Evolutionary conservation across 306 rosid genomes (phyloP), one percentile per base, ranked within the genome.

Genomic region (Gillenia trifoliata): DNA sequence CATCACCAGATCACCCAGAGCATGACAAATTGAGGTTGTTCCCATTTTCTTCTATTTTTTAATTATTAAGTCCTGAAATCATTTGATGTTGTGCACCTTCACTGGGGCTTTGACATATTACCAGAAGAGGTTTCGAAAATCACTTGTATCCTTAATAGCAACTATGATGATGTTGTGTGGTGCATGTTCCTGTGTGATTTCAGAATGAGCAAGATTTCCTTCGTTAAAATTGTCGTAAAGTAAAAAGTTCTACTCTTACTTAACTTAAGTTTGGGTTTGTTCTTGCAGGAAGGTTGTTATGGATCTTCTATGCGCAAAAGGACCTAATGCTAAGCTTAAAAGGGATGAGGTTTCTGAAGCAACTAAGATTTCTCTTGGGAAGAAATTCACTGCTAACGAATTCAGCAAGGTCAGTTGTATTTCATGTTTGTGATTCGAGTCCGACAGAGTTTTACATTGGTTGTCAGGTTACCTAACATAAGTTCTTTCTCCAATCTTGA

Each of bases 241-340:
- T 28, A 38, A 52, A 16, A 6, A 55, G 57, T 68, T 36, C 25
- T 76, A 10, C 9, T 19, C 34, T 36, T 74, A 25, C 41, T 23
- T 64, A 30, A 57, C 57, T 70, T 12, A 68, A 47, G 75, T 59
- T 15, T 75, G 55, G 66, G 28, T 62, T 83, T 80, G 68, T 66
- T 47, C 71, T 60, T 86, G 85, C 88, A 90, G 99, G 85, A 88
- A 86, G 76, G 89, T 94, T 61, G 96, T 94, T 16, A 87, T 94
- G 60, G 85, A 86, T 61, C 84, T 92, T 86, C 87, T 92, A 72
- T 83, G 86, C 43, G 88, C 86, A 75, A 82, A 78, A 47, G 91
- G 87, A 82, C 86, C 87, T 40, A 47, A 75, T 79, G 90, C 82
- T 61, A 86, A 82, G 82, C 85, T 94, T 50, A 91, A 73, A 78